Conservation (phyloP, 2,329 filamentous ascomycete species). For the Aspergillus hiratsukae region DNA sequence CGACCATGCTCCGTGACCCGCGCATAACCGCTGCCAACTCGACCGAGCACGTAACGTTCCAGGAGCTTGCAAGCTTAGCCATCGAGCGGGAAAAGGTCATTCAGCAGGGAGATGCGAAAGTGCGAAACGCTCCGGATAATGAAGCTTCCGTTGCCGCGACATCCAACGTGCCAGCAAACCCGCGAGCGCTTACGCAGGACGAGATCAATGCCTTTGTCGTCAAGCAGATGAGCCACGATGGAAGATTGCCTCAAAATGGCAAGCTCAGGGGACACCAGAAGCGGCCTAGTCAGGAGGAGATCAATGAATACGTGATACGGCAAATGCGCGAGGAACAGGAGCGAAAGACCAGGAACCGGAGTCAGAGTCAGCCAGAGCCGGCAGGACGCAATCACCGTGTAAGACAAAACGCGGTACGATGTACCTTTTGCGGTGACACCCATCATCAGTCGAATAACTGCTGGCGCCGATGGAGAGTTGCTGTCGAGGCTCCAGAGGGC, state of each 20-base stretch:
- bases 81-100: slow-evolving; percentile 17
- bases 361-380: slow-evolving; percentile 19
- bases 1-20: slow-evolving; percentile 20
- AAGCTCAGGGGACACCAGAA: slow-evolving; percentile 15
- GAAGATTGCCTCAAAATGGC: slow-evolving; percentile 1
- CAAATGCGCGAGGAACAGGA: slow-evolving; percentile 25
- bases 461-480: slow-evolving; percentile 21
- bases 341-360: slow-evolving; percentile 13
- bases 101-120: background rate
- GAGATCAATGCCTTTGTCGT: slow-evolving; percentile 26
- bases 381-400: slow-evolving; percentile 1
- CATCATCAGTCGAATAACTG: slow-evolving; percentile 20
- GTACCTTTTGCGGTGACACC: slow-evolving; percentile 20
- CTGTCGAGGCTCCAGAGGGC: slow-evolving; percentile 20
- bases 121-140: background rate
- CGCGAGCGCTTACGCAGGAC: slow-evolving; percentile 17
- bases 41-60: slow-evolving; percentile 18
- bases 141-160: background rate
- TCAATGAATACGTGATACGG: slow-evolving; percentile 25
- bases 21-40: slow-evolving; percentile 17
- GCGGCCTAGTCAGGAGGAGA: slow-evolving; percentile 26
- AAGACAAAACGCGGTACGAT: slow-evolving; percentile 8
- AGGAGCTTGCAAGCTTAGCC: slow-evolving; percentile 19
- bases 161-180: background rate
- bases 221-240: slow-evolving; percentile 19